Evolutionary conservation across 1,139 yeast species (phyloP).

Genomic region (Geotrichum citri-aurantii): DNA sequence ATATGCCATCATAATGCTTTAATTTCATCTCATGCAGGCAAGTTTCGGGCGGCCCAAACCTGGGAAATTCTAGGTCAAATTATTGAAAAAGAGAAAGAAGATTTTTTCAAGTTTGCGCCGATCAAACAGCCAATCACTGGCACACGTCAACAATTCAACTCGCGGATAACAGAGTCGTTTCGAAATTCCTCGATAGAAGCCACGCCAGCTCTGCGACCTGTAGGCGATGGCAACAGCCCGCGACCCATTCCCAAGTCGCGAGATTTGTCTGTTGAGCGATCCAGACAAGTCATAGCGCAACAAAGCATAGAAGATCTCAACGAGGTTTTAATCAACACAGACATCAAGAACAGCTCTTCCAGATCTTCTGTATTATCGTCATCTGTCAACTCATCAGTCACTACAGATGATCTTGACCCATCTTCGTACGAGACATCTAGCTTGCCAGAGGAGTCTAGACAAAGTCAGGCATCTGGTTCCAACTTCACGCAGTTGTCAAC

Average conservation of each 20-base stretch:
- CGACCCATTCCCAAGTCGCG: not conserved
- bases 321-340: not conserved
- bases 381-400: conserved; percentile 7
- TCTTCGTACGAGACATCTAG: conserved; percentile 11
- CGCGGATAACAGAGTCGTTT: conserved; percentile 19
- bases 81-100: conserved; percentile 42
- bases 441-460: conserved; percentile 3
- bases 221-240: conserved; percentile 4
- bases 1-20: conserved; percentile 57
- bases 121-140: conserved; percentile 14
- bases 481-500: conserved; percentile 6
- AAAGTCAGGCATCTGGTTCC: not conserved
- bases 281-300: not conserved
- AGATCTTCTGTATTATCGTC: not conserved
- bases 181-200: conserved; percentile 15
- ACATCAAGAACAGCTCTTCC: not conserved
- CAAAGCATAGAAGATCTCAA: not conserved
- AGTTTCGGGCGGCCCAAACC: conserved; percentile 56
- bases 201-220: conserved; percentile 14
- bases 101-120: conserved; percentile 20
- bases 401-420: conserved; percentile 1
- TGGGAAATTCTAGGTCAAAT: conserved; percentile 64
- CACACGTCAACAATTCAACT: conserved; percentile 15
- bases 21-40: conserved; percentile 50
- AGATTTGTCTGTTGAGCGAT: conserved; percentile 5